Base-by-base conservation (phyloP, 192 early-diverging fungal genomes). In the Backusella psychrophila region DNA sequence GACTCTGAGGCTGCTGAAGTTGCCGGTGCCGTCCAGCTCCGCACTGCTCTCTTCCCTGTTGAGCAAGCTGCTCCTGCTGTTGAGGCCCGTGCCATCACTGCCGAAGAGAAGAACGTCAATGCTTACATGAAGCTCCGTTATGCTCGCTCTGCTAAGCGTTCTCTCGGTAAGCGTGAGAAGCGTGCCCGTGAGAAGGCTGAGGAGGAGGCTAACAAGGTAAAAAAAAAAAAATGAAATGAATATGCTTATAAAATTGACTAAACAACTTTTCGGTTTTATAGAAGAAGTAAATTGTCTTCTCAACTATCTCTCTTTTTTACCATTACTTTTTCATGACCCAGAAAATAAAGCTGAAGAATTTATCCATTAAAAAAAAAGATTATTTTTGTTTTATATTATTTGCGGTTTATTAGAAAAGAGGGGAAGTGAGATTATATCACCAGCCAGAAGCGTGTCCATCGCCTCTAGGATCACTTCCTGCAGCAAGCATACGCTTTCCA, bases 121-220 rank as follows among this genome's bases (percentile, higher is more conserved):
- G 92, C 92, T 78, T 95, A 88, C 89, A 83, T 86, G 85, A 86
- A 88, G 77, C 90, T 93, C 79, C 92, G 94, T 85, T 90, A 89
- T 83, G 91, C 94, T 76, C 90, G 91, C 75, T 92, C 92, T 78
- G 88, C 89, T 85, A 87, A 88, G 77, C 89, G 90, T 71, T 85
- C 88, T 75, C 91, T 91, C 85, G 94, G 94, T 83, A 86, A 86
- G 77, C 91, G 94, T 76, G 94, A 93, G 78, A 88, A 86, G 77
- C 89, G 90, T 86, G 91, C 90, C 73, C 92, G 92, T 87, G 92
- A 87, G 69, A 90, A 91, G 81, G 94, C 87, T 84, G 93, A 92
- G 83, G 92, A 93, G 83, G 94, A 95, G 86, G 88, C 88, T 70
- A 87, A 89, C 85, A 90, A 92, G 82, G 91, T 91, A 88, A 88